Base-by-base conservation (phyloP, 2,329 filamentous ascomycete species). In the Colletotrichum gigasporum region DNA sequence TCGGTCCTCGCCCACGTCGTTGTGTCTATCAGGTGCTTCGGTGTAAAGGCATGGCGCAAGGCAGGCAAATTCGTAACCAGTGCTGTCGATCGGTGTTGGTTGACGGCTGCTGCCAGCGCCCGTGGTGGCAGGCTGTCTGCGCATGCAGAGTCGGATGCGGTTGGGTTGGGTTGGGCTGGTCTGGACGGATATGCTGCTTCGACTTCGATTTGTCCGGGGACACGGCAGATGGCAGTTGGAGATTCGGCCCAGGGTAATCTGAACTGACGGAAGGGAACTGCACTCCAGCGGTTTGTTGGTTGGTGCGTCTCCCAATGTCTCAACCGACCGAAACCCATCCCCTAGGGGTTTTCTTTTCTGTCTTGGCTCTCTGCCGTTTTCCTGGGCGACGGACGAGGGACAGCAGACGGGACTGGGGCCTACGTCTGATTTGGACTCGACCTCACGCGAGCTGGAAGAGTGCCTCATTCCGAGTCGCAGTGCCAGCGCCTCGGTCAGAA, bases 291-390 rank as follows among this genome's bases (percentile, higher is more conserved):
- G 28, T 47, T 35, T 55, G 18, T 42, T 42, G 34, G 56, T 35
- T 8, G 45, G 45, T 59, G 60, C 54, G 24, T 37, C 28, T 50
- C 22, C n/a, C n/a, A 32, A 20, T 54, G 56, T 61, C 61, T 60
- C 61, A 54, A 61, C 18, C 42, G 34, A 42, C 56, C 54, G 56
- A 65, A 65, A 62, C 56, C 61, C 39, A 28, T 16, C 11, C 10
- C 30, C 26, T 51, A 28, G 47, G n/a, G 32, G 22, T 24, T 42
- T 14, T 48, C 34, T 34, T 50, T 26, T 34, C 41, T 53, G n/a
- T 18, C 44, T 37, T 47, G 14, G 48, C 26, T 12, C 51, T 44
- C 48, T 48, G 22, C 34, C 50, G 18, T 53, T 53, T 28, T 26
- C 35, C 35, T 12, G 18, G 26, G 50, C 24, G 14, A 39, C 35